A percentile compares a stretch with the other conserved stretches of the same genome.
Evolutionary conservation across 306 rosid genomes (phyloP).

Genomic region (Begonia fuchsioides): DNA sequence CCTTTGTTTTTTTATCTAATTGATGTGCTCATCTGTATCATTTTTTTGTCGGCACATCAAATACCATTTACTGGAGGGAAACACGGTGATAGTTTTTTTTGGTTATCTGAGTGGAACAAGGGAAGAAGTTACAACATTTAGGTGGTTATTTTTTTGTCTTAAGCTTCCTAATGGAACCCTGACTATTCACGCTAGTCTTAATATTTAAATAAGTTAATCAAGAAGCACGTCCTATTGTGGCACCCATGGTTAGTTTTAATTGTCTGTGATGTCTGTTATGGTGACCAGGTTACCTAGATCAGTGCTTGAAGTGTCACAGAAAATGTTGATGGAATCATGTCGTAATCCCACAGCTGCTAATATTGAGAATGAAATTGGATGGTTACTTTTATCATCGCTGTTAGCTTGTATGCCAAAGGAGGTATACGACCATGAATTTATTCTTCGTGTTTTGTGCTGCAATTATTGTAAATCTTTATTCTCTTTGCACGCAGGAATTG

Average conservation of each 20-base stretch:
- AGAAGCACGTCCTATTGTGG: too few species aligned
- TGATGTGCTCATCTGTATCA: too few species aligned
- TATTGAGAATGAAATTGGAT: slow-evolving; percentile 91
- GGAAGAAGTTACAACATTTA: too few species aligned
- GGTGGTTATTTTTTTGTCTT: too few species aligned
- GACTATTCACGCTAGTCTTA: too few species aligned
- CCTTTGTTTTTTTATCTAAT: too few species aligned
- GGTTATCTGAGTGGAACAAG: too few species aligned
- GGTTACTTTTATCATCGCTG: slow-evolving; percentile 85
- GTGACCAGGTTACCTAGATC: slow-evolving; percentile 61
- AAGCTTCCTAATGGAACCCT: too few species aligned
- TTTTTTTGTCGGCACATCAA: too few species aligned
- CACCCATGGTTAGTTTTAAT: neutral
- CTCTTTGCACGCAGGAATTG: slow-evolving; percentile 53
- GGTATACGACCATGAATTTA: slow-evolving; percentile 28
- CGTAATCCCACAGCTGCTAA: slow-evolving; percentile 57
- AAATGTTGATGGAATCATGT: slow-evolving; percentile 63
- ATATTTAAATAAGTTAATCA: too few species aligned
- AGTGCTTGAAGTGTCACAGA: slow-evolving; percentile 78
- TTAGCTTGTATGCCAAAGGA: slow-evolving; percentile 83
- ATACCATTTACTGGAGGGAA: too few species aligned
- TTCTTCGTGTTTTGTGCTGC: slow-evolving; percentile 7
- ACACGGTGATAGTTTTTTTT: too few species aligned
- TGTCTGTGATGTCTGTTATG: slow-evolving; percentile 1
- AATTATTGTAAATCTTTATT: slow-evolving; percentile 10